Percentiles rank a stretch among this genome's conserved stretches.
These are phyloP conservation scores for Rhododendron griersonianum DNA, from an alignment of 148 eudicot species.

Conservation along the genomic window DNA sequence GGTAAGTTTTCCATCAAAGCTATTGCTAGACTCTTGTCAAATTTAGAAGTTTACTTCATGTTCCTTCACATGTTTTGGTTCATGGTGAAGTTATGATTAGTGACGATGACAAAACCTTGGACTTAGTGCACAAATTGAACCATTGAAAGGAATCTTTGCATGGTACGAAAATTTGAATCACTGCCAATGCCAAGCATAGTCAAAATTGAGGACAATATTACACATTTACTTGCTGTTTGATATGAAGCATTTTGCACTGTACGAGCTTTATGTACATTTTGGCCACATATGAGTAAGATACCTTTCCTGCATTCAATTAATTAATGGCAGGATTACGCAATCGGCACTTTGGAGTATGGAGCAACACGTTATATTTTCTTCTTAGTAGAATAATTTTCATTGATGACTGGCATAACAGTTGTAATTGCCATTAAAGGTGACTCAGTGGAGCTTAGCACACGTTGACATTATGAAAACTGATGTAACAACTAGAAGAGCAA, in stretches of 20 bases:
- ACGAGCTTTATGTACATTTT: not conserved
- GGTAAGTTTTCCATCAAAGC: not conserved
- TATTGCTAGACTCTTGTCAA: not conserved
- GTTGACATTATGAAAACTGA: not conserved
- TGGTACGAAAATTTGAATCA: not conserved
- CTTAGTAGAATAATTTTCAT: not conserved
- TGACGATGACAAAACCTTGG: not conserved
- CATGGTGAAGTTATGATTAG: not conserved
- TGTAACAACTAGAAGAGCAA: too few species aligned
- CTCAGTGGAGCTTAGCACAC: not conserved
- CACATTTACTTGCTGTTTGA: not conserved
- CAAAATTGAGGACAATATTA: not conserved
- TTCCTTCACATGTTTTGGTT: not conserved
- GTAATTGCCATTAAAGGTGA: not conserved
- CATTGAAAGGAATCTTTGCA: constrained; percentile 7
- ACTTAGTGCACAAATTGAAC: not conserved
- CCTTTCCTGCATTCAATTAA: too few species aligned
- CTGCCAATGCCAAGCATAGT: not conserved
- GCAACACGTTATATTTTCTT: not conserved
- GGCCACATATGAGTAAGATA: not conserved
- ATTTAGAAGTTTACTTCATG: not conserved
- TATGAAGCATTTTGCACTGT: not conserved
- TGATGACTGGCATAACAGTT: not conserved
- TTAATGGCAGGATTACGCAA: too few species aligned
- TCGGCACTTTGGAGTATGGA: not conserved